Base-by-base conservation (phyloP, 2,329 filamentous ascomycete genomes). In the Macrophomina phaseolina region DNA sequence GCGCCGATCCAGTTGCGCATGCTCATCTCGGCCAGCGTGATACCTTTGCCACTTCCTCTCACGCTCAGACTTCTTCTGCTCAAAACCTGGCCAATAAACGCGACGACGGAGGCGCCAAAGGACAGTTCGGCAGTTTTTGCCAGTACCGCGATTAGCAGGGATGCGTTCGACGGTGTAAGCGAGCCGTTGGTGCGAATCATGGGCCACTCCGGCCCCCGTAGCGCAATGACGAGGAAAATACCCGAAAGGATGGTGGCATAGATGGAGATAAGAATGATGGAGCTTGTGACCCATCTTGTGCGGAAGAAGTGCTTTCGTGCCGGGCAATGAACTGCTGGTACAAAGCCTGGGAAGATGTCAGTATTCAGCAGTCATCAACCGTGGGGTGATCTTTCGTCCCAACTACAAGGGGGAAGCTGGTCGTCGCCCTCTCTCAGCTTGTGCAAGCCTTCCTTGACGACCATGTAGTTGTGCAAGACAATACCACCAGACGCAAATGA, bases 101-200 rank as follows among this genome's bases (percentile, higher is more conserved):
- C 86, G 1, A 94, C 89, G 68, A 92, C 91, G 0, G 92, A 88
- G 0, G 91, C 92, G 3, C 92, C 90, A 72, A 93, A 94, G 0
- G 89, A 88, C 69, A 94, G 74, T 77, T 94, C 92, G 56, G 94
- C 91, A 0, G 89, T 86, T 77, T 94, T 94, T 7, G 91, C 90
- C 42, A 92, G 80, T 2, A 92, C 77, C 0, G 90, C 86, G n/a
- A 87, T 88, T 0, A 94, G 73, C 1, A 91, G 78, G 0, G 87
- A 89, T 0, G 91, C 91, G 1, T 87, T 89, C 0, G 88, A 84
- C 0, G 89, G 88, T 0, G 81, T 80, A 16, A 94, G 71, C 0
- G 75, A 72, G 7, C 84, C 82, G 12, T 84, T 79, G 5, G 81
- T 83, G 12, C 83, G 82, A 52, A 93, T 88, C 1, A 71, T 75